A percentile compares a stretch with the other conserved stretches of the same genome.
These are phyloP conservation scores for Fraxinus americana DNA, from an alignment of 257 asterid genomes.

Conservation along the genomic window DNA sequence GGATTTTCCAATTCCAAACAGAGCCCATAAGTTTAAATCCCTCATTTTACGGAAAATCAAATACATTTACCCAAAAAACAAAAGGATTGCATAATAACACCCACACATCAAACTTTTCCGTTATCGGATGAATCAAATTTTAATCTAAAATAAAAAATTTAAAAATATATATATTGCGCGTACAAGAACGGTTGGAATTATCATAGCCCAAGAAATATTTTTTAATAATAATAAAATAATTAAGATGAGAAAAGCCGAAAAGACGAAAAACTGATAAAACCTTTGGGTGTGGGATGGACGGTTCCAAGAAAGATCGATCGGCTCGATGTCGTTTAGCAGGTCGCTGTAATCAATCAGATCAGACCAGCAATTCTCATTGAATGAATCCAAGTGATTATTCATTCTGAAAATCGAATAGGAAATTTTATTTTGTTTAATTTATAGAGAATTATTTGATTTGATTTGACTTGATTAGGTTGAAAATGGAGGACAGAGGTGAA, in stretches of 20 bases:
- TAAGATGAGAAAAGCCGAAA: not conserved
- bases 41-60: not conserved
- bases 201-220: not conserved
- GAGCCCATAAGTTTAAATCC: not conserved
- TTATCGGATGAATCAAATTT: not conserved
- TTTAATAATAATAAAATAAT: not conserved
- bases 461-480: conserved; percentile 1
- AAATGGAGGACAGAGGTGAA: not conserved
- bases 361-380: conserved; percentile 39
- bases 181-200: not conserved
- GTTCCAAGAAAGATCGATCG: conserved; percentile 24
- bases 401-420: conserved; percentile 11
- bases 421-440: not conserved
- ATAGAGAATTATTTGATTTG: not conserved
- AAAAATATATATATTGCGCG: not conserved
- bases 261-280: not conserved
- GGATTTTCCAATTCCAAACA: conserved; percentile 2
- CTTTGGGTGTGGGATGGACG: conserved; percentile 27
- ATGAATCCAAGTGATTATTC: conserved; percentile 36
- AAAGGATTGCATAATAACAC: not conserved
- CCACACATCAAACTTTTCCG: not conserved
- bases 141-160: not conserved
- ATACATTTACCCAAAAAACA: not conserved
- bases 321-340: conserved; percentile 37
- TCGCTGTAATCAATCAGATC: conserved; percentile 46